Evolutionary conservation across 768 basidiomycete species (phyloP), one percentile per base, ranked within the genome.

Genomic region (Tylopilus plumbeoviolaceoides): DNA sequence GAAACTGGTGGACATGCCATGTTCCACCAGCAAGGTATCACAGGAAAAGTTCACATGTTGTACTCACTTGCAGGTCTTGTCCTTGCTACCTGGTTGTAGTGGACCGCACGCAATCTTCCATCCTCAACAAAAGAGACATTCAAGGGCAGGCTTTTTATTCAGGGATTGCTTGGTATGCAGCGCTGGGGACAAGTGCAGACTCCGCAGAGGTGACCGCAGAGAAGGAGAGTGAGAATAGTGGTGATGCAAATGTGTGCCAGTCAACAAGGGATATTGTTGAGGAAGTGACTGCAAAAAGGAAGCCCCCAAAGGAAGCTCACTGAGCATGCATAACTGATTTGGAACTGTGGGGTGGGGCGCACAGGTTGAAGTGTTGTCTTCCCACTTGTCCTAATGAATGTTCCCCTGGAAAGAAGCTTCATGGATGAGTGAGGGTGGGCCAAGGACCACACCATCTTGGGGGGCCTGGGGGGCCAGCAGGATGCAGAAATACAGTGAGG

Each of bases 101-200:
- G n/a, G n/a, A n/a, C n/a, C n/a, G n/a, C n/a, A n/a, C n/a, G n/a
- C n/a, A n/a, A n/a, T n/a, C n/a, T n/a, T n/a, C n/a, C n/a, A n/a
- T n/a, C n/a, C n/a, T n/a, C n/a, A n/a, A n/a, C n/a, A n/a, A n/a
- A n/a, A n/a, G n/a, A n/a, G n/a, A 56, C 84, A 85, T 1, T 83
- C 84, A 2, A 85, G 71, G 3, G 79, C 75, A 14, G 84, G 84
- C 56, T 84, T 85, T 70, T 80, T 81, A 48, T 73, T 68, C 23
- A 68, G 39, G 4, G 58, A 31, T 49, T 69, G 60, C 41, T 68
- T 69, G 0, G 46, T 7, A 23, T 60, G 63, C 1, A 62, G 60
- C 12, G 25, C 28, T 4, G 68, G 67, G 0, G 68, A 68, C 54
- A 63, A 10, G 44, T n/a, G n/a, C n/a, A n/a, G n/a, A n/a, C n/a